Evolutionary conservation across 495 filamentous ascomycete species (phyloP), one percentile per base, ranked within the genome.

Genomic region (Penicillium fimorum): DNA sequence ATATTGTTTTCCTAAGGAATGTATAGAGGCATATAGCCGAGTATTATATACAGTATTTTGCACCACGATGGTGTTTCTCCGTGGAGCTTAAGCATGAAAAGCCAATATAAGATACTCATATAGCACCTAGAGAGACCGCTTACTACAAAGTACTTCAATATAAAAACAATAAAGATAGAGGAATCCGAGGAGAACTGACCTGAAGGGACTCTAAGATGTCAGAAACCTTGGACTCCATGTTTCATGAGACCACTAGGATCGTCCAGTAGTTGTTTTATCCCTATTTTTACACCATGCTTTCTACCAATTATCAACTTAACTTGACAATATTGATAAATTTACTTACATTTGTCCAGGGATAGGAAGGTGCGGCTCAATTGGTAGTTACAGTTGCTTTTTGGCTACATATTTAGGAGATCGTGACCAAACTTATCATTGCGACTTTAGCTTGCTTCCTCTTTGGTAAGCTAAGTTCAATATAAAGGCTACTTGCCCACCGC

Each of bases 401-500:
- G 13, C 13, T 37, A 37, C 33, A 37, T 6, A 13, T n/a, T 37
- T 37, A 37, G 33, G 13, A 15, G 6, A n/a, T n/a, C 13, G n/a
- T 37, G 33, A 35, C 0, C 33, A 35, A 15, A 2, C 13, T n/a
- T 15, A 15, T 25, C 12, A 20, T 4, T 44, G 5, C 6, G 0
- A 5, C 0, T 24, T 11, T 3, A 44, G 22, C 42, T 18, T 41
- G n/a, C 17, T 20, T 10, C 17, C 18, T 44, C 22, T 45, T n/a
- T 15, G 22, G 2, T 5, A 45, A 47, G 13, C 10, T 10, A 8
- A 47, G 25, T n/a, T n/a, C 15, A 37, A 18, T 17, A 30, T 47
- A 47, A 45, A 45, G 45, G 25, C 45, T 47, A 47, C 45, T 47
- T 47, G 25, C 27, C 11, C 27, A 29, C 8, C 25, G 20, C 27